phyloP scores from a whole-genome alignment of 805 yeast species.

The Saccharomycopsis sp. region DNA sequence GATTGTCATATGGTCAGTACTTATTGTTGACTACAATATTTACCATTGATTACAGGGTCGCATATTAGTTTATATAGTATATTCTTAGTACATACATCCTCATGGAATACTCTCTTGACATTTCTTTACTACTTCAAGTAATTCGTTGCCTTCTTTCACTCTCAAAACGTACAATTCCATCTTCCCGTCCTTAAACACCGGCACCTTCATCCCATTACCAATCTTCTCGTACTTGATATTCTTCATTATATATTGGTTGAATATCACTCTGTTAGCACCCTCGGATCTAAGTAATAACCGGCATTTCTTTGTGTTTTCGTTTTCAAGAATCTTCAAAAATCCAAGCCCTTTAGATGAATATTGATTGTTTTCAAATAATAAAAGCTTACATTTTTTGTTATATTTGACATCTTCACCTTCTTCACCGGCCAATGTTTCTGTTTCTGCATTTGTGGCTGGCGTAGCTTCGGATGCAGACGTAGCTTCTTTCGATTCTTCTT shows the following conservation, averaged over 20 bases:
- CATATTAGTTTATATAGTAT: too few species aligned
- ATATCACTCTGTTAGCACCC: slow-evolving; percentile 16
- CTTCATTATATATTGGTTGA: slow-evolving; percentile 17
- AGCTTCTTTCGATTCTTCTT: background rate
- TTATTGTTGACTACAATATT: too few species aligned
- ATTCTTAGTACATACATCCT: too few species aligned
- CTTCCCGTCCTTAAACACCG: slow-evolving; percentile 17
- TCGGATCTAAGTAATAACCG: slow-evolving; percentile 19
- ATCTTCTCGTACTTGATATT: slow-evolving; percentile 12
- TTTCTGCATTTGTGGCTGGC: background rate
- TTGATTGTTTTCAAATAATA: slow-evolving; percentile 8
- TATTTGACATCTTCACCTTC: slow-evolving; percentile 18
- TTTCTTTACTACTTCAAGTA: slow-evolving; percentile 9
- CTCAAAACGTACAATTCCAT: slow-evolving; percentile 11
- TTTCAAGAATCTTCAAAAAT: slow-evolving; percentile 10
- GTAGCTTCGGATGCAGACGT: background rate
- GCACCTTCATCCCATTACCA: slow-evolving; percentile 17
- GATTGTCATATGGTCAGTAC: too few species aligned
- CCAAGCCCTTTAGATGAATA: slow-evolving; percentile 18
- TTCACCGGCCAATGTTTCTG: slow-evolving; percentile 16
- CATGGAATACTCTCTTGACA: slow-evolving; percentile 3
- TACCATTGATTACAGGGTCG: too few species aligned
- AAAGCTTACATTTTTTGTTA: slow-evolving; percentile 12
- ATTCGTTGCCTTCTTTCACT: slow-evolving; percentile 19
- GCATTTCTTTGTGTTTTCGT: slow-evolving; percentile 13